Evolutionary conservation across 2,329 filamentous ascomycete genomes (phyloP).

Genomic region (Apiospora pterosperma): DNA sequence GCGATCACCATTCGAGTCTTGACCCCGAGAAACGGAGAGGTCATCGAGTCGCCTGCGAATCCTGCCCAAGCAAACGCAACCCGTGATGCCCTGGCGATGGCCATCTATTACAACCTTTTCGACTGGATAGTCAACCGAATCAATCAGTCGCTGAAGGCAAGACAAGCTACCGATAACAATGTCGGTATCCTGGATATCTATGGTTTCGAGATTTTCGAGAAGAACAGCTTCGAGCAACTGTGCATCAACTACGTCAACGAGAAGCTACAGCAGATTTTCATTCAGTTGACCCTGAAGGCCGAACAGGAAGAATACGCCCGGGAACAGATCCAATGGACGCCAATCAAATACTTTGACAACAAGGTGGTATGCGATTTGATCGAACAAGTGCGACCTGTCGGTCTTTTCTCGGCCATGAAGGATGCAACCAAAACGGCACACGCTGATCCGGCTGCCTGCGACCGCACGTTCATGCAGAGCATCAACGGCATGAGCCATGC

Average conservation of each 20-base stretch:
- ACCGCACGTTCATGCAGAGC: constrained; percentile 92
- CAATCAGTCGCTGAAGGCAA: constrained; percentile 81
- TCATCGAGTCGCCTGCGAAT: constrained; percentile 77
- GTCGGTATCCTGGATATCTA: constrained; percentile 99
- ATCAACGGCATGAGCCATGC: constrained; percentile 88
- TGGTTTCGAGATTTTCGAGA: constrained; percentile 98
- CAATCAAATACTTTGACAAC: constrained; percentile 99
- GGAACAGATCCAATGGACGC: constrained; percentile 97
- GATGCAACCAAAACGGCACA: constrained; percentile 98
- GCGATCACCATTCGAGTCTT: constrained; percentile 88
- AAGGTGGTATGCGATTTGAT: constrained; percentile 98
- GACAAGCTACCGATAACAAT: constrained; percentile 71
- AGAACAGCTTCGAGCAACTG: constrained; percentile 97
- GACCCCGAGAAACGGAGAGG: constrained; percentile 61
- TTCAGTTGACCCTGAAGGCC: constrained; percentile 91
- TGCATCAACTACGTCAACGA: constrained; percentile 99
- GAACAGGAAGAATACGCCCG: constrained; percentile 97
- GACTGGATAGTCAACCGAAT: constrained; percentile 97
- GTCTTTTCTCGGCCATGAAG: constrained; percentile 93
- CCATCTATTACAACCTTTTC: constrained; percentile 96
- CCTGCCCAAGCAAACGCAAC: constrained; percentile 81
- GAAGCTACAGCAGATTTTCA: constrained; percentile 98
- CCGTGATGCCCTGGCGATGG: constrained; percentile 87
- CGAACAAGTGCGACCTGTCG: constrained; percentile 83
- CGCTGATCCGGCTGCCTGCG: constrained; percentile 88